These are phyloP conservation scores for Fusarium tanahbumbuense DNA, from an alignment of 2,329 filamentous ascomycete genomes.

Conservation along the genomic window DNA sequence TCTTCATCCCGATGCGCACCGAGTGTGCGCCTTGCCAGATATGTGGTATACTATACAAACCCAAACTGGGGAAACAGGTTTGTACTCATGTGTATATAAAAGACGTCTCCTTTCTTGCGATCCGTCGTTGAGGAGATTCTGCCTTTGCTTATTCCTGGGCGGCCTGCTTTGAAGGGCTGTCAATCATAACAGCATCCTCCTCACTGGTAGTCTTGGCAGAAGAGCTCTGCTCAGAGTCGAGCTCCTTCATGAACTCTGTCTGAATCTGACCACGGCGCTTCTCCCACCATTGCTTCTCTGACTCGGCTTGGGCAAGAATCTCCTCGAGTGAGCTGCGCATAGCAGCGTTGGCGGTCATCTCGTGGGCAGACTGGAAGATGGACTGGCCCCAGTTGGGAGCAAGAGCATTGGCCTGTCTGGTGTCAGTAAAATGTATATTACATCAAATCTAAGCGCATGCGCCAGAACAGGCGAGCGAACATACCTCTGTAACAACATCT, in stretches of 20 bases:
- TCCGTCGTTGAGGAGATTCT: neutral
- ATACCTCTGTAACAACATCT: conserved; percentile 92
- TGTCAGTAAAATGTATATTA: conserved; percentile 6
- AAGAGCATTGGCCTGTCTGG: conserved; percentile 84
- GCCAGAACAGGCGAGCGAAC: neutral
- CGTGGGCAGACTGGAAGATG: conserved; percentile 98
- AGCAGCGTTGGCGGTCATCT: conserved; percentile 87
- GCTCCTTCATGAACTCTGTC: conserved; percentile 84
- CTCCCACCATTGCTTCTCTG: conserved; percentile 94
- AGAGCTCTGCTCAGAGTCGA: conserved; percentile 70
- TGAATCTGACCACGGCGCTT: conserved; percentile 80
- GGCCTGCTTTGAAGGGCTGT: conserved; percentile 68
- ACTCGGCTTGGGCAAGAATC: conserved; percentile 75
- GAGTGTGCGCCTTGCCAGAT: conserved; percentile 6
- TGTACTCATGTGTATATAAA: conserved; percentile 8
- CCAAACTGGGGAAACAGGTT: neutral
- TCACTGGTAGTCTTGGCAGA: conserved; percentile 53
- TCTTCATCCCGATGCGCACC: conserved; percentile 2
- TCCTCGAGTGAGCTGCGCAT: conserved; percentile 81
- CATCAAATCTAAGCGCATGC: neutral
- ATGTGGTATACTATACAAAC: conserved; percentile 23
- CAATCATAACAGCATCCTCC: conserved; percentile 76
- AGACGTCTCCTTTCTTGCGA: neutral
- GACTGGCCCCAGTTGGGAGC: conserved; percentile 88
- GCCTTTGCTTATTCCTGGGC: conserved; percentile 57